Percentiles rank a stretch among this genome's conserved stretches.
Conservation (phyloP, 2,329 filamentous ascomycete genomes). For the Epichloe sp. region DNA sequence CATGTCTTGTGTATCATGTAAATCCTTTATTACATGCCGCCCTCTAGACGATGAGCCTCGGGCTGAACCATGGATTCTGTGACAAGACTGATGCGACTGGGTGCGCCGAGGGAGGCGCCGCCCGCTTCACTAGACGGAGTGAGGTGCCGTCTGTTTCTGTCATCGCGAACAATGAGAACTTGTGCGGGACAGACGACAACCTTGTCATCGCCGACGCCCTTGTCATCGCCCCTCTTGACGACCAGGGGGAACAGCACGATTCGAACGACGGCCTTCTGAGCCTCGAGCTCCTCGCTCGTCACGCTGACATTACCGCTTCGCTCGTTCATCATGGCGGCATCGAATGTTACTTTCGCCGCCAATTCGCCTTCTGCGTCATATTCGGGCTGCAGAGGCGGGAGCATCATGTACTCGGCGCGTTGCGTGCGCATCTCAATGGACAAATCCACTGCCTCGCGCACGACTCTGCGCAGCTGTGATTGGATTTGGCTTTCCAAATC, state of each 20-base stretch:
- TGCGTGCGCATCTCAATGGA: constrained; percentile 97
- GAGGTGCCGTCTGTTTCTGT: constrained; percentile 24
- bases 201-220: constrained; percentile 79
- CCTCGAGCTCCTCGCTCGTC: constrained; percentile 69
- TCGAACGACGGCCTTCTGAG: constrained; percentile 64
- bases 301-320: constrained; percentile 49
- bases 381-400: constrained; percentile 85
- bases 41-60: constrained; percentile 21
- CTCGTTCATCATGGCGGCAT: constrained; percentile 89
- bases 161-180: constrained; percentile 59
- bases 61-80: constrained; percentile 20
- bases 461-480: constrained; percentile 73
- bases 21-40: constrained; percentile 17
- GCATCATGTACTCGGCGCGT: constrained; percentile 95
- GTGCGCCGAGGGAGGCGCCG: constrained; percentile 28
- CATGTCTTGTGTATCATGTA: not conserved
- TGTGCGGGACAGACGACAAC: constrained; percentile 92
- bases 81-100: constrained; percentile 25
- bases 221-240: constrained; percentile 87
- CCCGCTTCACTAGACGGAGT: constrained; percentile 41
- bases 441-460: constrained; percentile 77
- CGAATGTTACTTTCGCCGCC: constrained; percentile 77
- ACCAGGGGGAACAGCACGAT: constrained; percentile 88
- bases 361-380: constrained; percentile 91
- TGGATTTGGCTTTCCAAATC: constrained; percentile 71